Evolutionary conservation across 129 eudicot genomes (phyloP), one percentile per base, ranked within the genome.

Genomic region (Escallonia herrerae): DNA sequence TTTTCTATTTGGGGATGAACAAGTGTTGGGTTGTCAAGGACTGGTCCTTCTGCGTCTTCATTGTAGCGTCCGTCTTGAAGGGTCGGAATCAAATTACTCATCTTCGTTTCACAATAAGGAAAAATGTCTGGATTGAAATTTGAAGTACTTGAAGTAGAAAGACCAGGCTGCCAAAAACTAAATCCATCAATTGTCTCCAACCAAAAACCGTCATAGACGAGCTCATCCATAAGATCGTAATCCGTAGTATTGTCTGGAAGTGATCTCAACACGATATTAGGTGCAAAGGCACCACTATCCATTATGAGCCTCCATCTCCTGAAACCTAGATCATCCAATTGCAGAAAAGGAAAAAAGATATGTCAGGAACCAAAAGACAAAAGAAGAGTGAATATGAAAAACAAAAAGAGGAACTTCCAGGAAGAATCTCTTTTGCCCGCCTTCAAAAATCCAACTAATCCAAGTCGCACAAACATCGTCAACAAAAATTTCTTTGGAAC

Each of bases 391-490:
- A 68, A 78, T 39, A 79, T 68, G 48, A 57, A 79, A 65, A 86
- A 82, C 79, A 86, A 76, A 77, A 76, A 65, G 76, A 80, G 69
- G 72, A 77, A 76, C 62, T 79, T 79, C 88, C 85, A 80, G 62
- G 67, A 62, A 71, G 83, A 77, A 64, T 72, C 72, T 5, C 69
- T 74, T 79, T 82, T 80, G 64, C 71, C 80, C 22, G 85, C 69
- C 52, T 72, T 70, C 73, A 71, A 57, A 69, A 71, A 22, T 22
- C 33, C 33, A 1, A 22, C 79, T 74, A 63, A 72, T 62, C 73
- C 56, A 73, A 67, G 78, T 65, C 76, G 60, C 33, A 22, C 33
- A 22, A 54, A 67, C 85, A 86, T 79, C 58, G 46, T 69, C 76
- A 79, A 64, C 56, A 66, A 79, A 67, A 54, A 2, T 5, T 66